Conservation (phyloP, 2,329 filamentous ascomycete genomes). For the Calonectria fujianensis region DNA sequence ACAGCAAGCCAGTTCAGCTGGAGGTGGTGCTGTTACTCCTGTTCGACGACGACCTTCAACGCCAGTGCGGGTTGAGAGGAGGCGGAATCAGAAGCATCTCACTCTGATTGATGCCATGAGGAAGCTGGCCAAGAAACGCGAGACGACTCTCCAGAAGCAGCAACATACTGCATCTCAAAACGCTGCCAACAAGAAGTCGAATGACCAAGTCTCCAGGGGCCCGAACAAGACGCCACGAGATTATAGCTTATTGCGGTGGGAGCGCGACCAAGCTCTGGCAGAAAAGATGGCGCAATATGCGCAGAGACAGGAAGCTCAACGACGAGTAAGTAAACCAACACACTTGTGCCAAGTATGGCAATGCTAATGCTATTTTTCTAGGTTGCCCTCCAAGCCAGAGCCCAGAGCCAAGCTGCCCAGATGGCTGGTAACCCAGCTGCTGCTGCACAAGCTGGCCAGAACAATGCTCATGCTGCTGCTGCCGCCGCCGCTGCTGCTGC, state of each 20-base stretch:
- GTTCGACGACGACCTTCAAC: slow-evolving; percentile 82
- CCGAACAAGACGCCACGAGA: slow-evolving; percentile 88
- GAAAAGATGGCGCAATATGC: slow-evolving; percentile 75
- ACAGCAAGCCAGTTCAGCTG: slow-evolving; percentile 69
- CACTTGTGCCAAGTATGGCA: slow-evolving; percentile 29
- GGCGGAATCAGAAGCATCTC: slow-evolving; percentile 89
- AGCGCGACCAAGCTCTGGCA: slow-evolving; percentile 83
- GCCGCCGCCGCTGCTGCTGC: slow-evolving; percentile 51
- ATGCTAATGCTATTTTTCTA: slow-evolving; percentile 55
- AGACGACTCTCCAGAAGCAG: slow-evolving; percentile 89
- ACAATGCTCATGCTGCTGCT: slow-evolving; percentile 54
- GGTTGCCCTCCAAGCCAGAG: slow-evolving; percentile 68
- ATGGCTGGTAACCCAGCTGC: slow-evolving; percentile 66
- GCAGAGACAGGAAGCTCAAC: slow-evolving; percentile 76
- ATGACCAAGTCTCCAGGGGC: slow-evolving; percentile 74
- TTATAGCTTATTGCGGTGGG: slow-evolving; percentile 91
- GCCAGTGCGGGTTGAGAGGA: slow-evolving; percentile 89
- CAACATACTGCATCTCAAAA: slow-evolving; percentile 87
- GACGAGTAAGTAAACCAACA: slow-evolving; percentile 68
- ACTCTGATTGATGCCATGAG: slow-evolving; percentile 95
- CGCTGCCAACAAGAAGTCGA: slow-evolving; percentile 87
- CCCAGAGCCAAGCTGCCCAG: slow-evolving; percentile 67
- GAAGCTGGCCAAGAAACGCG: slow-evolving; percentile 95
- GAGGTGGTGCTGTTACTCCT: slow-evolving; percentile 58
- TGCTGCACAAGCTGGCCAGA: slow-evolving; percentile 57